Base-by-base conservation (phyloP, 495 filamentous ascomycete species). In the Chaetomium fimeti region DNA sequence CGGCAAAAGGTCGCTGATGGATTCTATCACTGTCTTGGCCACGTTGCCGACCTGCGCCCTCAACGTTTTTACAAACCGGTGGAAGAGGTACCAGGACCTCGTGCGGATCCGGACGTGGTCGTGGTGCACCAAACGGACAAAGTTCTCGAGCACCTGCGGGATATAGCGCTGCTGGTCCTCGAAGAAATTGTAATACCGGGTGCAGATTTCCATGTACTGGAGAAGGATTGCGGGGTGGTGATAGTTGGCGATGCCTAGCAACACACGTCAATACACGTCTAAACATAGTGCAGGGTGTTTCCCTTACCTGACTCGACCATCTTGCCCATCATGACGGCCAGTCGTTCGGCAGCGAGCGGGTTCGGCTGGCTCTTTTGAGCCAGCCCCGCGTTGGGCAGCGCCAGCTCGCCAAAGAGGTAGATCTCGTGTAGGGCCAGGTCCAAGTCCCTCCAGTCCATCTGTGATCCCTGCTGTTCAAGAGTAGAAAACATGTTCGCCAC, bases 131-230 rank as follows among this genome's bases (percentile, higher is more conserved):
- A 97, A 85, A 36, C 86, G 85, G 40, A 98, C 90, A 77, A 98
- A 99, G 70, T 88, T 89, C 67, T 97, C 92, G n/a, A 99, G 81
- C 5, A 92, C 92, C 63, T 84, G 87, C 8, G 90, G 89, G 49
- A 98, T 94, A 53, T 87, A 83, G 2, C 86, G 80, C 3, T 88
- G 82, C 67, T 96, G 89, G 42, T 84, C 81, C 64, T 95, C 91
- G 76, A 99, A 98, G 76, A 97, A 97, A n/a, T 85, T 83, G 74
- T 85, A 88, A 73, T 98, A 98, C 42, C 94, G 88, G 38, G 96
- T 92, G 72, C 91, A 95, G 47, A 96, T 94, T 69, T 98, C 94
- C 95, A 98, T 98, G 69, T 94, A 98, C 75, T 96, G 92, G 18
- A 98, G 81, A 62, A 97, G 87, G 36, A 96, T 91, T 24, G 92